Conservation (phyloP, 768 basidiomycete species). For the Tricholoma flavovirens region DNA sequence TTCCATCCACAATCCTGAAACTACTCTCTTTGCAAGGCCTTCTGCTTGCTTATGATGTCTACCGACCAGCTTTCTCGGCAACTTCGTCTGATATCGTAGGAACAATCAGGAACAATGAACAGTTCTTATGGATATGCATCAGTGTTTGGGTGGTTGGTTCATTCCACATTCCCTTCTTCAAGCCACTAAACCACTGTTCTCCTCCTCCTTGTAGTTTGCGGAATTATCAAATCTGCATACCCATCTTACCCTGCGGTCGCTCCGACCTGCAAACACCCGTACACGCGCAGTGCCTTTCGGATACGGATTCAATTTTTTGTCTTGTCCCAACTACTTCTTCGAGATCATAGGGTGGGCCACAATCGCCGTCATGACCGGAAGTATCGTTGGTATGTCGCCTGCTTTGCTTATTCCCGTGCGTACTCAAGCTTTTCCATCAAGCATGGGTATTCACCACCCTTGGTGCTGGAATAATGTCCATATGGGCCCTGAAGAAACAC, state of each 20-base stretch:
- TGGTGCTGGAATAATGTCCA: slow-evolving; percentile 60
- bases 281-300: slow-evolving; percentile 86
- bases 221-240: slow-evolving; percentile 81
- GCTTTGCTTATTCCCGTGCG: not conserved
- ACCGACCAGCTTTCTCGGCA: slow-evolving; percentile 73
- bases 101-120: slow-evolving; percentile 57
- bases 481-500: slow-evolving; percentile 94
- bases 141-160: slow-evolving; percentile 71
- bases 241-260: slow-evolving; percentile 75
- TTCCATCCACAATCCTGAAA: not conserved
- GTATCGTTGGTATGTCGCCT: slow-evolving; percentile 56
- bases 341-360: slow-evolving; percentile 74
- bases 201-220: slow-evolving; percentile 52
- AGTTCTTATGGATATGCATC: slow-evolving; percentile 61
- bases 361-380: slow-evolving; percentile 73
- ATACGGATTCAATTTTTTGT: slow-evolving; percentile 84
- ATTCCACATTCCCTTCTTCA: not conserved
- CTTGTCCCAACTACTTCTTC: slow-evolving; percentile 93
- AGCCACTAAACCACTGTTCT: slow-evolving; percentile 1
- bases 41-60: slow-evolving; percentile 72
- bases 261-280: slow-evolving; percentile 77
- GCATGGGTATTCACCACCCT: slow-evolving; percentile 63
- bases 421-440: slow-evolving; percentile 18
- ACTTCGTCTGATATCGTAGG: slow-evolving; percentile 55
- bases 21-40: slow-evolving; percentile 41